Conservation (phyloP, 768 basidiomycete genomes). For the Termitomyces eurrhizus region DNA sequence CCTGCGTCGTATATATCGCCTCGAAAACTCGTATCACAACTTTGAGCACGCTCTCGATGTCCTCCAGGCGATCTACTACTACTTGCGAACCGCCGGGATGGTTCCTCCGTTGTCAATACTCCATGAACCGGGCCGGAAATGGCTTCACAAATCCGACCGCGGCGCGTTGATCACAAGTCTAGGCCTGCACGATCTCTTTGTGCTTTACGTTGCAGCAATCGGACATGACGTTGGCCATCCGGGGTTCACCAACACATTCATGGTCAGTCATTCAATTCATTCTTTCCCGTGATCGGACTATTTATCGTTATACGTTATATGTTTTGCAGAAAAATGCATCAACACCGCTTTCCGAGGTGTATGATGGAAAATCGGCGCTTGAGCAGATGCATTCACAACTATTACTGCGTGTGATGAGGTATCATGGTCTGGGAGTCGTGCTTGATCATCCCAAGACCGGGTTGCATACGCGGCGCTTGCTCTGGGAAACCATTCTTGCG, state of each 20-base stretch:
- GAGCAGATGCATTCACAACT: constrained; percentile 91
- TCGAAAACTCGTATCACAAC: constrained; percentile 94
- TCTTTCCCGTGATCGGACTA: constrained; percentile 1
- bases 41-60: constrained; percentile 97
- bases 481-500: constrained; percentile 81
- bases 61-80: constrained; percentile 87
- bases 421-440: constrained; percentile 68
- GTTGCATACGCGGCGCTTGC: constrained; percentile 58
- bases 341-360: constrained; percentile 83
- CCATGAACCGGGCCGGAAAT: constrained; percentile 43
- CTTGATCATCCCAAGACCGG: constrained; percentile 53
- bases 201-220: constrained; percentile 86
- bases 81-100: constrained; percentile 72
- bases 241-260: constrained; percentile 89
- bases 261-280: constrained; percentile 52
- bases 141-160: constrained; percentile 35
- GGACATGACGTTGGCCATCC: constrained; percentile 99
- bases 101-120: constrained; percentile 77
- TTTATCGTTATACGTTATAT: neutral
- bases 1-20: constrained; percentile 87
- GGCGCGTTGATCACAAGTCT: constrained; percentile 42
- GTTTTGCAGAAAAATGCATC: constrained; percentile 87
- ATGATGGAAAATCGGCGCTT: constrained; percentile 84
- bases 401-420: constrained; percentile 74
- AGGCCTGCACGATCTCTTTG: constrained; percentile 71